Percentiles rank a stretch among this genome's conserved stretches.
Evolutionary conservation across 768 basidiomycete genomes (phyloP).

Genomic region (Strobilomyces confusus): DNA sequence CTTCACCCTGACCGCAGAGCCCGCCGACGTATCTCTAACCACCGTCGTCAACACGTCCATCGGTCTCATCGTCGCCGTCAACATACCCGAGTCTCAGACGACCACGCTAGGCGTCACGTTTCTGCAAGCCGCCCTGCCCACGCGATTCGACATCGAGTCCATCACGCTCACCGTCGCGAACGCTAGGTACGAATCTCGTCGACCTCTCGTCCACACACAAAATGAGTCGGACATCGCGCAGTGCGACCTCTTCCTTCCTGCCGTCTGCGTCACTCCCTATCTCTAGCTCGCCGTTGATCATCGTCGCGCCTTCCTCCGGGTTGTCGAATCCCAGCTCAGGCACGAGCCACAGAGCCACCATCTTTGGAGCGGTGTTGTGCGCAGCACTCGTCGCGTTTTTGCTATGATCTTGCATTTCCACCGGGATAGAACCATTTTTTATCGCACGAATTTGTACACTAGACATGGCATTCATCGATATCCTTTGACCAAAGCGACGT

Average conservation of each 20-base stretch:
- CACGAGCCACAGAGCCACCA: conserved; percentile 3
- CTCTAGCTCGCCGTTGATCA: conserved; percentile 21
- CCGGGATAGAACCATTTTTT: not conserved
- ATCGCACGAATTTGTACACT: not conserved
- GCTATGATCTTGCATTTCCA: conserved; percentile 6
- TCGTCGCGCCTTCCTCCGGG: conserved; percentile 2
- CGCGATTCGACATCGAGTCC: conserved; percentile 37
- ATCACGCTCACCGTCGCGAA: conserved; percentile 38
- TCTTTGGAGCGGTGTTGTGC: conserved; percentile 17
- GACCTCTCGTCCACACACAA: not conserved
- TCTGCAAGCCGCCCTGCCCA: conserved; percentile 21
- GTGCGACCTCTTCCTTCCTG: conserved; percentile 27
- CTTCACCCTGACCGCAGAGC: conserved; percentile 42
- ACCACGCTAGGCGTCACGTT: conserved; percentile 44
- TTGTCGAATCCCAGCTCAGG: conserved; percentile 5
- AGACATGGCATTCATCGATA: not conserved
- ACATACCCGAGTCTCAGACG: conserved; percentile 37
- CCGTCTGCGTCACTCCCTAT: conserved; percentile 22
- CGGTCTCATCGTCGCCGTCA: conserved; percentile 35
- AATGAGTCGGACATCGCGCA: conserved; percentile 3
- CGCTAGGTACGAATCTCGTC: conserved; percentile 28
- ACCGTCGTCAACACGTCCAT: conserved; percentile 40
- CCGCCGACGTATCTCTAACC: conserved; percentile 34
- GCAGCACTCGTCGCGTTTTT: conserved; percentile 11
- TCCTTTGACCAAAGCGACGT: conserved; percentile 21